These are phyloP conservation scores for Talaromyces atroroseus DNA, from an alignment of 2,329 filamentous ascomycete genomes.

Conservation along the genomic window DNA sequence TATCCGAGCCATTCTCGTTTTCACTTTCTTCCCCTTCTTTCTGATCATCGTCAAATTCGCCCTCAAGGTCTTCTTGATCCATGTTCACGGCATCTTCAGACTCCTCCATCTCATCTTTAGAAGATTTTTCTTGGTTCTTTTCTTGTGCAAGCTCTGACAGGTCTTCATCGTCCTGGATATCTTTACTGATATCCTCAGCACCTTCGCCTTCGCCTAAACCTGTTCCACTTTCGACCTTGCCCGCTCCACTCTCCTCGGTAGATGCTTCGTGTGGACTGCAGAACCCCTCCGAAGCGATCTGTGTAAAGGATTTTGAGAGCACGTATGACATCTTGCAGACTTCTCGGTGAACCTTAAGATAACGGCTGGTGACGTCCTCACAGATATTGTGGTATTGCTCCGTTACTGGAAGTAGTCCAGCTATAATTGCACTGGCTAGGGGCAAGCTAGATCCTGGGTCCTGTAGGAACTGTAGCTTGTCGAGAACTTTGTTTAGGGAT, in stretches of 20 bases:
- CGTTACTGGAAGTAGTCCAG: conserved; percentile 63
- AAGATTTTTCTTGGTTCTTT: conserved; percentile 56
- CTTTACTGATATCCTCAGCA: conserved; percentile 95
- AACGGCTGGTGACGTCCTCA: conserved; percentile 52
- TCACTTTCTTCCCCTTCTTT: conserved; percentile 46
- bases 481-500: conserved; percentile 41
- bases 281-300: conserved; percentile 79
- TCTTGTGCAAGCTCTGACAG: conserved; percentile 86
- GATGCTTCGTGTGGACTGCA: conserved; percentile 83
- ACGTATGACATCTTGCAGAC: conserved; percentile 69
- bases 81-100: conserved; percentile 46
- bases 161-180: conserved; percentile 90
- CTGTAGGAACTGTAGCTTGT: conserved; percentile 42
- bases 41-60: conserved; percentile 63
- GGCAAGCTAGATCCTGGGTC: conserved; percentile 38
- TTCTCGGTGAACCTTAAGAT: conserved; percentile 61
- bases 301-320: conserved; percentile 69
- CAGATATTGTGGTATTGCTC: conserved; percentile 65
- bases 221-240: conserved; percentile 83
- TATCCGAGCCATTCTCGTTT: conserved; percentile 58
- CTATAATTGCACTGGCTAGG: conserved; percentile 54
- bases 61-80: conserved; percentile 85
- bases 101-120: conserved; percentile 39
- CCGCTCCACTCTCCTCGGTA: conserved; percentile 62
- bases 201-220: conserved; percentile 93